Evolutionary conservation across 768 basidiomycete species (phyloP).

Genomic region (Favolaschia claudopus): DNA sequence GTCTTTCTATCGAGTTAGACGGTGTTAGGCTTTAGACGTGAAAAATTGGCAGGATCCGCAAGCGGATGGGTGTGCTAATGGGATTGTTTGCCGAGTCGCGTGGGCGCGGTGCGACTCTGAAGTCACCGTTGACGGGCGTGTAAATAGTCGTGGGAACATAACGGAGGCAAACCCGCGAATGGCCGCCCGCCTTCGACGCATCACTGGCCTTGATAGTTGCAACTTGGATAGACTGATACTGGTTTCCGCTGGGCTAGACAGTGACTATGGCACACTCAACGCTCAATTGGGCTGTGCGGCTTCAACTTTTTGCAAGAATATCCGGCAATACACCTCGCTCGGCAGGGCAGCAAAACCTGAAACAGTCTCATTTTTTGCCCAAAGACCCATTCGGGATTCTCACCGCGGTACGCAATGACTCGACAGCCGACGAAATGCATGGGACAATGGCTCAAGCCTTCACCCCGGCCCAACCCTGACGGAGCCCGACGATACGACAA

Average conservation of each 20-base stretch:
- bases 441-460: conserved; percentile 2
- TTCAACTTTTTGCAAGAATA: background rate
- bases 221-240: conserved; percentile 4
- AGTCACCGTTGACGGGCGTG: too few relatives aligned
- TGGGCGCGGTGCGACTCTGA: background rate
- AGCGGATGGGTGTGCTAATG: conserved; percentile 7
- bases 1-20: conserved; percentile 4
- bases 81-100: conserved; percentile 21
- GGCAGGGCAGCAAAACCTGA: conserved; percentile 18
- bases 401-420: conserved; percentile 3
- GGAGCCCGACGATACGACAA: conserved; percentile 5
- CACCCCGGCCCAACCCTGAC: conserved; percentile 16
- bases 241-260: conserved; percentile 2
- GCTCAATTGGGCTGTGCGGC: conserved; percentile 6
- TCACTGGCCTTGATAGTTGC: conserved; percentile 10
- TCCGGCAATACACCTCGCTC: background rate
- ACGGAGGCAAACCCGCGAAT: conserved; percentile 15
- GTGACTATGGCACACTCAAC: conserved; percentile 1
- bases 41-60: conserved; percentile 10
- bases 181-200: background rate
- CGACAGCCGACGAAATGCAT: background rate
- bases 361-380: background rate
- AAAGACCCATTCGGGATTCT: conserved; percentile 12
- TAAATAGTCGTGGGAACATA: conserved; percentile 19
- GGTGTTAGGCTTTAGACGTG: background rate